Conservation (phyloP, 106 monocot species). For the Posidonia australis region DNA sequence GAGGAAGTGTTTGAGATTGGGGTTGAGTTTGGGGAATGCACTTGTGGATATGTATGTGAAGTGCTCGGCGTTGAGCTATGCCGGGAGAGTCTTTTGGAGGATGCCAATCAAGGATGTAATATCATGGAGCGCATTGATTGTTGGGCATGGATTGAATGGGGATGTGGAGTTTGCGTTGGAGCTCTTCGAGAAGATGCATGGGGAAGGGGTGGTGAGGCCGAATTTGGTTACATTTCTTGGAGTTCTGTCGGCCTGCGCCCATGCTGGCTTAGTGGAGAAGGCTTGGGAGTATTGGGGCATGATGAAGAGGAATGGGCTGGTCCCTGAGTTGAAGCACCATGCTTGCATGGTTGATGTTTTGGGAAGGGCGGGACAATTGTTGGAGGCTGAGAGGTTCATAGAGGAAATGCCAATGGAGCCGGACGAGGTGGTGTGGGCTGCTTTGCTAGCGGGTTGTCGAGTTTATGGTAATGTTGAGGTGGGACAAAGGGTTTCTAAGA, state of each 20-base stretch:
- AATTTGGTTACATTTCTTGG: conserved; percentile 59
- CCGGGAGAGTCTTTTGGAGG: conserved; percentile 34
- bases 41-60: conserved; percentile 77
- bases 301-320: conserved; percentile 23
- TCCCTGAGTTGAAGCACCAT: conserved; percentile 38
- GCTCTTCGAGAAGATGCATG: conserved; percentile 43
- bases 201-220: conserved; percentile 22
- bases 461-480: conserved; percentile 30
- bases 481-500: conserved; percentile 21
- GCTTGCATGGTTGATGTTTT: conserved; percentile 42
- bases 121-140: conserved; percentile 64
- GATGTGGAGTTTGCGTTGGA: conserved; percentile 24
- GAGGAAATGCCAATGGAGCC: conserved; percentile 43
- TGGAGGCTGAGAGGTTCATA: conserved; percentile 32
- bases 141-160: conserved; percentile 56
- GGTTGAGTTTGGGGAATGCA: conserved; percentile 47
- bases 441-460: conserved; percentile 31
- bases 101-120: conserved; percentile 49
- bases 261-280: conserved; percentile 57
- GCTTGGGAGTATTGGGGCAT: conserved; percentile 33
- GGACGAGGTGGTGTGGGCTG: conserved; percentile 31
- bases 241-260: conserved; percentile 51
- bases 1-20: conserved; percentile 17
- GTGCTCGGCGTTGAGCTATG: conserved; percentile 29
- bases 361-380: conserved; percentile 29